Conservation (phyloP, 208 protist species). For the Phytomonas francai region DNA sequence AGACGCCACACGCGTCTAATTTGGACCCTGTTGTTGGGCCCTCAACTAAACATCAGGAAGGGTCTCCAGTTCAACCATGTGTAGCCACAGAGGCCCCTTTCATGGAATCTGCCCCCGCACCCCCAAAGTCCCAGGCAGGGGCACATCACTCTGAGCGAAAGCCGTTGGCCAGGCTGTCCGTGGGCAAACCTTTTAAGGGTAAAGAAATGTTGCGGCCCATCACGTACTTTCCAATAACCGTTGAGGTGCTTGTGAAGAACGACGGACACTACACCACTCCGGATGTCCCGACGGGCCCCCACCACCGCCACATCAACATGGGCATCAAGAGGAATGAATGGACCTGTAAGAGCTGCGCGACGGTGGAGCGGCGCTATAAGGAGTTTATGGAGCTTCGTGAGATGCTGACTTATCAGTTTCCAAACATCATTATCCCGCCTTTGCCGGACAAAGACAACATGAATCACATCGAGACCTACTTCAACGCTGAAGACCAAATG, state of each 20-base stretch:
- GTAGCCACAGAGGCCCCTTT: background rate
- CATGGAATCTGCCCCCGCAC: constrained; percentile 13
- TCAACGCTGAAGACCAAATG: constrained; percentile 43
- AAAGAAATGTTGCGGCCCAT: constrained; percentile 48
- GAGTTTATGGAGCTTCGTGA: constrained; percentile 66
- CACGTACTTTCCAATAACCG: constrained; percentile 71
- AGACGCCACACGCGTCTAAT: too few species aligned
- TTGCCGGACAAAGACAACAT: constrained; percentile 61
- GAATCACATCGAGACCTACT: constrained; percentile 60
- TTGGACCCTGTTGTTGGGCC: too few species aligned
- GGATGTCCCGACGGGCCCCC: constrained; percentile 35
- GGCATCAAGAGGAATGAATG: constrained; percentile 50
- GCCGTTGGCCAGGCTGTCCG: constrained; percentile 35
- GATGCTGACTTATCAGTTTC: constrained; percentile 67
- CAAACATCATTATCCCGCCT: constrained; percentile 66
- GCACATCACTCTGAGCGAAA: background rate
- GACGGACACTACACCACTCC: constrained; percentile 27
- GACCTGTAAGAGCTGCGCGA: constrained; percentile 30
- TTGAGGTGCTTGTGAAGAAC: constrained; percentile 40
- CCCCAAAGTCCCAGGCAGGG: constrained; percentile 5
- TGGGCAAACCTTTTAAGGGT: constrained; percentile 36
- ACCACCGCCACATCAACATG: constrained; percentile 28
- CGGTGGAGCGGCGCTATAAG: constrained; percentile 75
- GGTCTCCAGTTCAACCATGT: constrained; percentile 5
- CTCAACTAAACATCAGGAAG: too few species aligned